Conservation (phyloP, 371 early-diverging fungal species). For the Mycotypha africana region DNA sequence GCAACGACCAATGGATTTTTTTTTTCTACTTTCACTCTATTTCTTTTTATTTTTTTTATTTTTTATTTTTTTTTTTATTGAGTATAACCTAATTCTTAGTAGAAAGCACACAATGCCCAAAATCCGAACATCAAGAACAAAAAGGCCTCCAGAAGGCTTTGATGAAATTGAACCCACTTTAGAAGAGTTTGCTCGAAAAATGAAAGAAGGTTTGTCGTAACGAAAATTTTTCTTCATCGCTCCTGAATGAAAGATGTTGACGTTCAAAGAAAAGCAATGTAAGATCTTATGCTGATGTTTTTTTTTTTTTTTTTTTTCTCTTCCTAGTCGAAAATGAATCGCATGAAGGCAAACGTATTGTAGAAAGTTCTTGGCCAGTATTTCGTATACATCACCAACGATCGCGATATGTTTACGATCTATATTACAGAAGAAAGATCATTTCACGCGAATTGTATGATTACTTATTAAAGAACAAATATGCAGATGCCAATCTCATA, state of each 20-base stretch:
- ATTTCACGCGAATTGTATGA: conserved; percentile 92
- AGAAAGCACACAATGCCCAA: conserved; percentile 69
- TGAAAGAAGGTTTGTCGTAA: conserved; percentile 85
- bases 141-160: conserved; percentile 91
- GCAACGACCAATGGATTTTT: too few species aligned
- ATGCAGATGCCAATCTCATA: conserved; percentile 93
- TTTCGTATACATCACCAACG: conserved; percentile 97
- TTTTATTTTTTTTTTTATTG: conserved; percentile 2
- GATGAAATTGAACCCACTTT: conserved; percentile 95
- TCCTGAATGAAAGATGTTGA: too few species aligned
- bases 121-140: conserved; percentile 68
- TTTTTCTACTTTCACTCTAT: not conserved
- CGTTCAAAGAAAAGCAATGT: not conserved
- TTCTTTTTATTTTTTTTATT: too few species aligned
- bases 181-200: conserved; percentile 84
- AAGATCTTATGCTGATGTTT: too few species aligned
- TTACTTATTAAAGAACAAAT: conserved; percentile 84
- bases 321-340: conserved; percentile 91
- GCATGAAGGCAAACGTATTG: conserved; percentile 91
- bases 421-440: conserved; percentile 91
- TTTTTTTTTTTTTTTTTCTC: not conserved
- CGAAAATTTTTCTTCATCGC: not conserved
- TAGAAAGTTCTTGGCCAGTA: conserved; percentile 93
- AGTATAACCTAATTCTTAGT: not conserved
- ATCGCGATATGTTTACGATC: conserved; percentile 92